These are phyloP conservation scores for Rachicladosporium sp. DNA, from an alignment of 2,329 filamentous ascomycete genomes.

Conservation along the genomic window DNA sequence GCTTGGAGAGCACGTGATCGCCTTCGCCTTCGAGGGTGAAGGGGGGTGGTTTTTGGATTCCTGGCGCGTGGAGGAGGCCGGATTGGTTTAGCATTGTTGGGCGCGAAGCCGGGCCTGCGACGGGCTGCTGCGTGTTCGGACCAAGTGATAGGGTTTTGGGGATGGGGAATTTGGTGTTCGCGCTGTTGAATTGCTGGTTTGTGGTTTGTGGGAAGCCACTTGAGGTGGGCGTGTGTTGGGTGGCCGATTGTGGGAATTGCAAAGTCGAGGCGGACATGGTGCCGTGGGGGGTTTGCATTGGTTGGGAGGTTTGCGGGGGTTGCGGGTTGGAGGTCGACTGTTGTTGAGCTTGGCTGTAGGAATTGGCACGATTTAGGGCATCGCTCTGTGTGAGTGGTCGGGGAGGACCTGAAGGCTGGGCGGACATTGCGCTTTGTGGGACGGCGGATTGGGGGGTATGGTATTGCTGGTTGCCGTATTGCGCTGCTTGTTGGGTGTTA, in stretches of 20 bases:
- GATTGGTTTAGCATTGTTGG: conserved; percentile 79
- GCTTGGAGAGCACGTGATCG: conserved; percentile 90
- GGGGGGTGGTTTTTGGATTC: conserved; percentile 65
- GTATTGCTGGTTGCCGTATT: conserved; percentile 9
- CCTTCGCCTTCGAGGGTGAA: conserved; percentile 86
- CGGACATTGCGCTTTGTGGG: conserved; percentile 5
- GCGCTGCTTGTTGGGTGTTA: conserved; percentile 25
- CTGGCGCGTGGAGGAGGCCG: conserved; percentile 78
- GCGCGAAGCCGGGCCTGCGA: conserved; percentile 57
- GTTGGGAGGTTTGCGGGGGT: conserved; percentile 14
- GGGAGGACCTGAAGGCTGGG: conserved; percentile 12
- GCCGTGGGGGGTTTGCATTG: conserved; percentile 11
- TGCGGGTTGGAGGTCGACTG: conserved; percentile 8
- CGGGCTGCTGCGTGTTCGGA: conserved; percentile 61
- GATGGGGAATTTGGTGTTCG: conserved; percentile 56
- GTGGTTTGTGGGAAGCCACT: conserved; percentile 3
- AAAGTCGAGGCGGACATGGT: no score
- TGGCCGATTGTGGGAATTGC: conserved; percentile 1
- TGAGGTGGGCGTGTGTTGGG: conserved; percentile 11
- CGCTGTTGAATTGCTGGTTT: conserved; percentile 10
- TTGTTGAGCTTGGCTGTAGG: conserved; percentile 11
- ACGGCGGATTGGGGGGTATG: conserved; percentile 10
- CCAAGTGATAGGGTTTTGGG: conserved; percentile 66
- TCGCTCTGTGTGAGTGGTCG: conserved; percentile 30
- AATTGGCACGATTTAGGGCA: conserved; percentile 26